phyloP scores from a whole-genome alignment of 2,329 filamentous ascomycete species.

The Phaeosphaeriaceae sp. region DNA sequence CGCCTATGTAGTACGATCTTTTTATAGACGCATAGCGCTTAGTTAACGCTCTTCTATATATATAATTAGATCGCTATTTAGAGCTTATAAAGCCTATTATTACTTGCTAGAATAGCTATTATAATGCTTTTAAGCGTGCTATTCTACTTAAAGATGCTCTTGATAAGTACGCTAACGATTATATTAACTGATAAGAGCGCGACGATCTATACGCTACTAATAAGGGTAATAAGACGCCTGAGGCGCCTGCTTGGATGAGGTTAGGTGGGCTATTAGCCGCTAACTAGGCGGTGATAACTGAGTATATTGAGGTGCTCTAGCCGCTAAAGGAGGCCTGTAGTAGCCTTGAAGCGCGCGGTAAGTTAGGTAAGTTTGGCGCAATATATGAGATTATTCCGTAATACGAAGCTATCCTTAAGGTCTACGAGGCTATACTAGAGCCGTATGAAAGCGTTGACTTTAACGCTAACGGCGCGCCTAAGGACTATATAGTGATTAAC shows the following conservation, averaged over 20 bases:
- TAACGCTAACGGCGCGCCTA: background rate
- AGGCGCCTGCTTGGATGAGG: background rate
- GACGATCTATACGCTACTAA: no score
- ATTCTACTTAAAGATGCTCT: no score
- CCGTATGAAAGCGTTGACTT: background rate
- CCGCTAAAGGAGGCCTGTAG: background rate
- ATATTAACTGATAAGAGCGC: no score
- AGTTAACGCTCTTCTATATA: no score
- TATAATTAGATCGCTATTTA: no score
- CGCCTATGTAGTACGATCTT: no score
- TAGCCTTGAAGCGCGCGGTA: background rate
- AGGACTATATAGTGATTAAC: constrained; percentile 7
- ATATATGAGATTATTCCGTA: background rate
- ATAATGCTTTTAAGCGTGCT: no score
- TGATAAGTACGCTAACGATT: no score
- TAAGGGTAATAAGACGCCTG: no score
- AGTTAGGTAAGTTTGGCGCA: background rate
- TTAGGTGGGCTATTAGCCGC: background rate
- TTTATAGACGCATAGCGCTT: no score
- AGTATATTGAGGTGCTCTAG: background rate
- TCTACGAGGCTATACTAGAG: background rate
- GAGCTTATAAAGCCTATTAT: no score
- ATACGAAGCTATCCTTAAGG: background rate
- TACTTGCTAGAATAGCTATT: no score
- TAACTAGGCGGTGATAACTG: background rate